Evolutionary conservation across 1,284 basidiomycete genomes (phyloP).

Genomic region (Puccinia hordei): DNA sequence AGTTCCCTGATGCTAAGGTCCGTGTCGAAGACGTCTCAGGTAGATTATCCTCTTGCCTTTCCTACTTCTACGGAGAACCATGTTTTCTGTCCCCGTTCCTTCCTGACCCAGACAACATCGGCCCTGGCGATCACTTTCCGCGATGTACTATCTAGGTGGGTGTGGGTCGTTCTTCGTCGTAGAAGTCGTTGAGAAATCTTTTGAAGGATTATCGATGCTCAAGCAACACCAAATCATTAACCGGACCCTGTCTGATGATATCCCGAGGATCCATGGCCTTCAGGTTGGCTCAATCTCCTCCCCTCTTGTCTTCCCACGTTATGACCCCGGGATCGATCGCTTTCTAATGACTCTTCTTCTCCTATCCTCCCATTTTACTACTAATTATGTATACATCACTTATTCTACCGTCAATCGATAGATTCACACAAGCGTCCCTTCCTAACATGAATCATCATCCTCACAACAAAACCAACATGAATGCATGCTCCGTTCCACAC

Average conservation of each 20-base stretch:
- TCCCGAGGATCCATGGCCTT: slow-evolving; percentile 87
- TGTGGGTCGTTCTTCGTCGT: slow-evolving; percentile 97
- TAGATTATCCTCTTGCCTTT: background rate
- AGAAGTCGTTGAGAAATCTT: slow-evolving; percentile 76
- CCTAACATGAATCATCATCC: background rate
- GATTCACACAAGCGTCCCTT: background rate
- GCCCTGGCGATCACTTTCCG: too few species aligned
- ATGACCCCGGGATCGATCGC: background rate
- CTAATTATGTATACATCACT: too few species aligned
- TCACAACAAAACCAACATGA: background rate
- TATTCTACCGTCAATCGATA: background rate
- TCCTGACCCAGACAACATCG: too few species aligned
- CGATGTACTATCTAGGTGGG: too few species aligned
- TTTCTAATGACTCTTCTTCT: background rate
- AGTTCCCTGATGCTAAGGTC: background rate
- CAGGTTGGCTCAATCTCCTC: slow-evolving; percentile 69
- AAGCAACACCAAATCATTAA: slow-evolving; percentile 95
- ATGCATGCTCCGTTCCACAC: background rate
- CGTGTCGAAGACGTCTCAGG: slow-evolving; percentile 8
- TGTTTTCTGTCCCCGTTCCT: background rate
- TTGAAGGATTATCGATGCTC: slow-evolving; percentile 81
- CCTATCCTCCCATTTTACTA: background rate
- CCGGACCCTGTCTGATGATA: slow-evolving; percentile 81
- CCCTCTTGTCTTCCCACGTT: background rate
- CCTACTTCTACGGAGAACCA: background rate